Evolutionary conservation across 2,329 filamentous ascomycete genomes (phyloP), one percentile per base, ranked within the genome.

Genomic region (Ceratocystis papillata): DNA sequence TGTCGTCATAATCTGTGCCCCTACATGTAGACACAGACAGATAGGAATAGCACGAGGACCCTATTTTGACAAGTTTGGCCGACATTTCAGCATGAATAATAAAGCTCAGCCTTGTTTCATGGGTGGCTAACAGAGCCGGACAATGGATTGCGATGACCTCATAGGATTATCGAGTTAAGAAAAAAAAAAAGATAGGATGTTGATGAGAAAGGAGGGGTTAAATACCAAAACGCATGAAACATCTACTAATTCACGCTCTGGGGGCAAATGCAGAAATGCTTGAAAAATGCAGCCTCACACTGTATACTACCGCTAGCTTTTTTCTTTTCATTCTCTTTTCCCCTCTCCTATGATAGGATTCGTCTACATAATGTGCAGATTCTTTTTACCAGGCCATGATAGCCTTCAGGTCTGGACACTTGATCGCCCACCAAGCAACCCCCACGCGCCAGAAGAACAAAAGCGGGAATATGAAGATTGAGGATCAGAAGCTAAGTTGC

Each of bases 31-130:
- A 53, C n/a, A 59, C 53, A 10, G 48, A 22, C 17, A 41, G 37
- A 41, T 41, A 41, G 17, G 46, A 48, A 48, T 48, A 37, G 17
- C 17, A 37, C 33, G 6, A 28, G 15, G 37, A 15, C 37, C 28
- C 15, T 5, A 5, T 7, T 33, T 30, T 59, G 55, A 33, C 55
- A 33, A 59, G 30, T 59, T 1, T 5, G 37, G 37, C 10, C 12
- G 50, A 59, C 12, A 59, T 8, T 10, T n/a, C 55, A 59, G 55
- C 55, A 59, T 59, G 55, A 59, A 37, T 17, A 59, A 37, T 10
- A 22, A 10, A 37, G 37, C 55, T 59, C 55, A 59, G 55, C 55
- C 55, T 37, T 59, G 55, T 59, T 59, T 59, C 55, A 59, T 33
- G 20, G n/a, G 28, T 59, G 5, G 30, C 15, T 8, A 59, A n/a